Percentiles rank a stretch among this genome's conserved stretches.
Evolutionary conservation across 805 yeast genomes (phyloP).

Genomic region (Suhomyces xylopsoci): DNA sequence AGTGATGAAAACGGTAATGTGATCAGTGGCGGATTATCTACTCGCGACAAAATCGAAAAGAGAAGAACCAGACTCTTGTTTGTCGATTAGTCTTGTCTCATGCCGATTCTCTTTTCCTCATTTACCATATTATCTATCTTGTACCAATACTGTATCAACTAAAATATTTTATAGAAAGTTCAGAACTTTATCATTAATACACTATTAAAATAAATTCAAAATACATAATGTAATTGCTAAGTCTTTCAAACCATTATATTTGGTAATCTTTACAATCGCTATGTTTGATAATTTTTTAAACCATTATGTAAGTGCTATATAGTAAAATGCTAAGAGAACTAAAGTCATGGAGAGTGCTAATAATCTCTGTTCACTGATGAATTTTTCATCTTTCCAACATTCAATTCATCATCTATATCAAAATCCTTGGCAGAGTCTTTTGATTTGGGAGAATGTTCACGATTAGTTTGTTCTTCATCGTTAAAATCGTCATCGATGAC

Average conservation of each 20-base stretch:
- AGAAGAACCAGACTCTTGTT: slow-evolving; percentile 42
- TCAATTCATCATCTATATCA: slow-evolving; percentile 1
- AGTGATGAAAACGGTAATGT: slow-evolving; percentile 19
- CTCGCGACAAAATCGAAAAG: slow-evolving; percentile 38
- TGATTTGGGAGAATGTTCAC: neutral
- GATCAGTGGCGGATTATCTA: slow-evolving; percentile 19
- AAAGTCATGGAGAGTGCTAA: neutral
- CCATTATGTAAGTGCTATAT: neutral
- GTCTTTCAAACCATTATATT: too few species aligned
- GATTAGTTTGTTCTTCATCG: neutral
- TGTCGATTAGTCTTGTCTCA: slow-evolving; percentile 17
- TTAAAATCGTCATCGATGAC: slow-evolving; percentile 37
- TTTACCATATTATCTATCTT: neutral
- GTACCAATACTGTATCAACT: neutral
- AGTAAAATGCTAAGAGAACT: neutral
- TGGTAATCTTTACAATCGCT: too few species aligned
- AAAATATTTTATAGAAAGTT: neutral
- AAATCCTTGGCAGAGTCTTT: neutral
- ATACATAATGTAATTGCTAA: too few species aligned
- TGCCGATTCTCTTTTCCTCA: neutral
- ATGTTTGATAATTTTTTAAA: neutral
- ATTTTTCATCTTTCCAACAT: slow-evolving; percentile 1
- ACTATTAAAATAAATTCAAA: neutral
- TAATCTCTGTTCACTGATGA: slow-evolving; percentile 9
- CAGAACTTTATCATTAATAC: neutral